Percentiles rank a stretch among this genome's conserved stretches.
phyloP scores from a whole-genome alignment of 2,329 filamentous ascomycete species.

The Septoria petroselini region DNA sequence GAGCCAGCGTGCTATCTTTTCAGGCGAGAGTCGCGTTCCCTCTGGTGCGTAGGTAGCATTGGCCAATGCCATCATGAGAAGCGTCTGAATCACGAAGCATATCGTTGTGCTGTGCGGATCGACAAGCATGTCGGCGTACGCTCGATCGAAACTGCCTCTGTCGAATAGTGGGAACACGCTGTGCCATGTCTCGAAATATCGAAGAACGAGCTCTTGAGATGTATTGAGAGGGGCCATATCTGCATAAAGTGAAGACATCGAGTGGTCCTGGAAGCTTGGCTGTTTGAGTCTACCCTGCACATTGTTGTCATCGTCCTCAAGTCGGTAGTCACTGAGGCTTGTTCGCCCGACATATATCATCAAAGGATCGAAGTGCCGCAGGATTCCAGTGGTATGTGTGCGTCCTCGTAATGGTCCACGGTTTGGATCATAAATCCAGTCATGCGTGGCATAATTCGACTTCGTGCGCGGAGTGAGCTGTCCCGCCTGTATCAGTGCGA shows the following conservation, averaged over 20 bases:
- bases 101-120: conserved; percentile 7
- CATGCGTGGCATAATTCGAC: conserved; percentile 8
- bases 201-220: conserved; percentile 11
- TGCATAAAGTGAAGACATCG: conserved; percentile 9
- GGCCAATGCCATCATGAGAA: conserved; percentile 13
- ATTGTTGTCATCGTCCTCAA: background rate
- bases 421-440: background rate
- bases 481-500: background rate
- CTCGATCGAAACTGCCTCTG: conserved; percentile 1
- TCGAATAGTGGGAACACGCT: conserved; percentile 12
- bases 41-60: conserved; percentile 14
- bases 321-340: background rate
- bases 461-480: background rate
- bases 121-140: conserved; percentile 4
- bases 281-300: background rate
- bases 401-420: conserved; percentile 5
- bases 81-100: conserved; percentile 7
- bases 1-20: conserved; percentile 13
- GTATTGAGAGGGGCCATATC: conserved; percentile 8
- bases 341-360: conserved; percentile 13
- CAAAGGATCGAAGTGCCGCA: conserved; percentile 10
- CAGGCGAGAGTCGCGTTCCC: conserved; percentile 6
- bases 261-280: conserved; percentile 2
- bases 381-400: conserved; percentile 8
- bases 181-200: conserved; percentile 20